Percentiles rank a stretch among this genome's conserved stretches.
These are phyloP conservation scores for barrel medic (Medicago truncatula) DNA, from an alignment of 306 rosid species.

Conservation along the genomic window MtrunA17r5.0-ANR NC_053044.1:53932001-53932500, in stretches of 20 bases:
- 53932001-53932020: slow-evolving; percentile 20
- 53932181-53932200: slow-evolving; percentile 84
- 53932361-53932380: too few species aligned
- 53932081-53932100: slow-evolving; percentile 85
- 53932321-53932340: too few species aligned
- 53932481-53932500: too few species aligned
- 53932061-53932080: slow-evolving; percentile 47
- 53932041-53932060: slow-evolving; percentile 13
- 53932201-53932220: slow-evolving; percentile 66
- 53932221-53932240: slow-evolving; percentile 23
- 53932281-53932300: slow-evolving; percentile 8
- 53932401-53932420: too few species aligned
- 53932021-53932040: slow-evolving; percentile 9
- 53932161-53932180: slow-evolving; percentile 87
- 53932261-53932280: neutral
- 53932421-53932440: too few species aligned
- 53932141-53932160: slow-evolving; percentile 82
- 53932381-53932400: too few species aligned
- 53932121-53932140: slow-evolving; percentile 70
- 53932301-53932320: too few species aligned
- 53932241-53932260: neutral
- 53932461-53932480: too few species aligned
- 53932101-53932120: slow-evolving; percentile 77
- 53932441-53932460: too few species aligned
- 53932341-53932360: too few species aligned